Percentiles rank a stretch among this genome's conserved stretches.
Conservation (phyloP, 768 basidiomycete genomes). For the Tephrocybe sp. region DNA sequence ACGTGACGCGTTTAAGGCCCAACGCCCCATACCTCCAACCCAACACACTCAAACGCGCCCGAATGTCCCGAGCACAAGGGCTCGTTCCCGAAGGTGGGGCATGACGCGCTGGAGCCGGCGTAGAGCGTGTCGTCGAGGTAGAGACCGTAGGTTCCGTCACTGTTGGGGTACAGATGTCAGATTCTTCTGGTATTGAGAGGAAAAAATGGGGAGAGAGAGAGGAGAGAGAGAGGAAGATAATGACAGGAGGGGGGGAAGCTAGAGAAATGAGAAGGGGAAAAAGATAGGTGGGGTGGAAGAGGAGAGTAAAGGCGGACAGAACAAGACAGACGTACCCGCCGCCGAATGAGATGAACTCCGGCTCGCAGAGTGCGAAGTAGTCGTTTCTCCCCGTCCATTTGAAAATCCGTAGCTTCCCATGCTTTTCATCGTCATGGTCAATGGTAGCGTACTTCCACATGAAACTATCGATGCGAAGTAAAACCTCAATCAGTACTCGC, state of each 20-base stretch:
- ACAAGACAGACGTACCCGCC: constrained; percentile 87
- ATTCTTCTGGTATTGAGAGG: too few species aligned
- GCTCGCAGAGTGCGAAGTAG: constrained; percentile 86
- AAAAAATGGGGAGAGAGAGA: too few species aligned
- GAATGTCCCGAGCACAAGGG: constrained; percentile 60
- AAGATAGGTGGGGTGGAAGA: too few species aligned
- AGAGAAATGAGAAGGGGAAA: too few species aligned
- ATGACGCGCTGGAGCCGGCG: constrained; percentile 79
- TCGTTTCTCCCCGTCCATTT: constrained; percentile 88
- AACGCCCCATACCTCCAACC: constrained; percentile 88
- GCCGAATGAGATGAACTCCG: constrained; percentile 81
- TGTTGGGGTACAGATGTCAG: constrained; percentile 25
- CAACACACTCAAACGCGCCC: constrained; percentile 82
- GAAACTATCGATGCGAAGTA: constrained; percentile 56
- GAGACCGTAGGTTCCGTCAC: constrained; percentile 85
- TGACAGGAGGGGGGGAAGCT: too few species aligned
- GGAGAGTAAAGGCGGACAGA: too few species aligned
- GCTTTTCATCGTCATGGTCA: too few species aligned
- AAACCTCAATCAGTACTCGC: background rate
- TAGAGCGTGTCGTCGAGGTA: constrained; percentile 83
- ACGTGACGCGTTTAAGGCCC: constrained; percentile 44
- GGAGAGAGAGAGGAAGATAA: too few species aligned
- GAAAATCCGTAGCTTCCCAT: constrained; percentile 57
- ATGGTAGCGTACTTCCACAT: constrained; percentile 71
- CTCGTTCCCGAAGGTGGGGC: constrained; percentile 86